A percentile compares a stretch with the other conserved stretches of the same genome.
phyloP scores from a whole-genome alignment of 1,139 yeast species.

The Hyphopichia burtonii region DNA sequence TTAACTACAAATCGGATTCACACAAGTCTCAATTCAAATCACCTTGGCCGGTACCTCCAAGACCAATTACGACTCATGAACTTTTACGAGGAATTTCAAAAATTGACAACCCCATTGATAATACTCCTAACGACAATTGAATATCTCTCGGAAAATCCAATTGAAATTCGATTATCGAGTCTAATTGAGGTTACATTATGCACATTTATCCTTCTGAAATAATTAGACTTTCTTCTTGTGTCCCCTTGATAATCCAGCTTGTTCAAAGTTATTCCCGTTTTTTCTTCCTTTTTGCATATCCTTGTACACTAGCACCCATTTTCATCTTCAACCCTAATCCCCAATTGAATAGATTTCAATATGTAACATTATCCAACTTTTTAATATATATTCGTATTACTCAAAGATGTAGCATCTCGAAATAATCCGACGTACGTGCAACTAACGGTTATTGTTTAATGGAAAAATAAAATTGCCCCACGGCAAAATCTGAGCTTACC shows the following conservation, averaged over 20 bases:
- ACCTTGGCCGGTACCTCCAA: constrained; percentile 19
- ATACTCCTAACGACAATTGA: neutral
- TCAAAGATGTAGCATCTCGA: too few relatives aligned
- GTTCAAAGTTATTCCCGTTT: neutral
- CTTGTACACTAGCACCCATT: neutral
- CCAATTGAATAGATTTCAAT: neutral
- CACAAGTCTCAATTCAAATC: neutral
- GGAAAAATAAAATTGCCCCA: too few relatives aligned
- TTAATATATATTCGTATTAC: neutral
- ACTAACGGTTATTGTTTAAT: too few relatives aligned
- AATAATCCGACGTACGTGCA: too few relatives aligned
- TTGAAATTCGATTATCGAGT: too few relatives aligned
- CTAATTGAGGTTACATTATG: neutral
- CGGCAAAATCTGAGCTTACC: too few relatives aligned
- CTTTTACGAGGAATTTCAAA: constrained; percentile 20
- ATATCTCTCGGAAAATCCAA: too few relatives aligned
- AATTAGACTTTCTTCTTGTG: too few relatives aligned
- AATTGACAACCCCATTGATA: constrained; percentile 9
- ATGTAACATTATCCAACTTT: neutral
- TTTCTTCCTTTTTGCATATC: neutral
- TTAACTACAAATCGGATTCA: neutral
- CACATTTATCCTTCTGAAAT: neutral
- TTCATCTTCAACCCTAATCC: neutral
- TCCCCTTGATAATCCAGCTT: too few relatives aligned
- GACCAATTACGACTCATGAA: constrained; percentile 17